A percentile compares a stretch with the other conserved stretches of the same genome.
phyloP scores from a whole-genome alignment of 306 rosid species.

The Cercis canadensis region DNA sequence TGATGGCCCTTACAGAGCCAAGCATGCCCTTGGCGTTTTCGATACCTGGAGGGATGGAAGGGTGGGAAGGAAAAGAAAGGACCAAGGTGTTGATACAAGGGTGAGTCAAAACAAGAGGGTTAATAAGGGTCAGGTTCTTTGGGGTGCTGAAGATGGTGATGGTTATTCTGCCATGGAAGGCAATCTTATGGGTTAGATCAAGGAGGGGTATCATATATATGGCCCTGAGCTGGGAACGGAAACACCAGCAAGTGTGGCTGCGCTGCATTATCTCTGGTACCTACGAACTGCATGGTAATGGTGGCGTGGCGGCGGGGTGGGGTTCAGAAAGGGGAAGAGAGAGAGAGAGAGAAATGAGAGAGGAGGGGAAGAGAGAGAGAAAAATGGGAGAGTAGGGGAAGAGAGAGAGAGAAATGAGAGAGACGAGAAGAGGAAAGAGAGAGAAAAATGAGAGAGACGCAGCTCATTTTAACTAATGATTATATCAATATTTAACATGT shows the following conservation, averaged over 20 bases:
- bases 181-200: conserved; percentile 41
- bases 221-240: conserved; percentile 47
- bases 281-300: too few relatives aligned
- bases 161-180: conserved; percentile 16
- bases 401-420: too few relatives aligned
- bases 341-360: too few relatives aligned
- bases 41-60: conserved; percentile 47
- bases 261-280: too few relatives aligned
- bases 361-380: too few relatives aligned
- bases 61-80: conserved; percentile 56
- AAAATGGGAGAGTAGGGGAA: too few relatives aligned
- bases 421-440: too few relatives aligned
- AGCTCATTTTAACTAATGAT: too few relatives aligned
- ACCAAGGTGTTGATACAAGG: conserved; percentile 32
- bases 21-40: conserved; percentile 58
- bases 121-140: conserved; percentile 19
- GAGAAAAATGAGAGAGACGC: too few relatives aligned
- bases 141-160: conserved; percentile 43
- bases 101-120: conserved; percentile 32
- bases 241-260: not conserved
- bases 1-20: conserved; percentile 22
- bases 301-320: too few relatives aligned
- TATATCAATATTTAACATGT: too few relatives aligned
- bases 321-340: too few relatives aligned
- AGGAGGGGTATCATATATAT: conserved; percentile 48